Conservation (phyloP, 2,329 filamentous ascomycete species). For the Colletotrichum tofieldiae region DNA sequence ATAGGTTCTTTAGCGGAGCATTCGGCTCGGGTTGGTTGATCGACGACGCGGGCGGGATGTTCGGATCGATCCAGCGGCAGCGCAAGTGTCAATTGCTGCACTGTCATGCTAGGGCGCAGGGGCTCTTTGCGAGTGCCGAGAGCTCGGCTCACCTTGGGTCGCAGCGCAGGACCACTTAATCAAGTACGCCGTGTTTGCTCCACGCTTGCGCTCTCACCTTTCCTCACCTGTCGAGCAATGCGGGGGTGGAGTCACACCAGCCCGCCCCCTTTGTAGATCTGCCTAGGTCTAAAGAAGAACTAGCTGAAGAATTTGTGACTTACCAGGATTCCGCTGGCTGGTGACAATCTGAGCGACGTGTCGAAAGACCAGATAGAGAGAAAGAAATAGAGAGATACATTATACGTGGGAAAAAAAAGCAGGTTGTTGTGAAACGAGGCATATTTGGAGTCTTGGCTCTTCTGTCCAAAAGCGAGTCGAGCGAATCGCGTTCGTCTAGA, state of each 20-base stretch:
- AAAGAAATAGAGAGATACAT: background rate
- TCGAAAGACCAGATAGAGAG: background rate
- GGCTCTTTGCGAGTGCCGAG: constrained; percentile 14
- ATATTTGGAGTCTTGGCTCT: background rate
- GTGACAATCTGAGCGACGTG: background rate
- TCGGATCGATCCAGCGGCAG: constrained; percentile 33
- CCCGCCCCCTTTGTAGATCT: background rate
- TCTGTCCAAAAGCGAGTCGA: background rate
- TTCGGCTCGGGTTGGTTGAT: constrained; percentile 22
- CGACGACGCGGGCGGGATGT: constrained; percentile 35
- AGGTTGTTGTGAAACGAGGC: background rate
- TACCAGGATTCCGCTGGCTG: background rate
- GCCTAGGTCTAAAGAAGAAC: background rate
- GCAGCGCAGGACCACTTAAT: background rate
- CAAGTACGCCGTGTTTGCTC: background rate
- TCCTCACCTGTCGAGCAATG: constrained; percentile 3
- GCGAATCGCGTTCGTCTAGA: constrained; percentile 4
- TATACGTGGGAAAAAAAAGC: background rate
- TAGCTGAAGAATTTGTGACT: background rate
- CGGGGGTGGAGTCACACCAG: background rate
- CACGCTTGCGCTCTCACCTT: background rate
- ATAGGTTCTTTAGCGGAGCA: constrained; percentile 28
- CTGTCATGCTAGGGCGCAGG: constrained; percentile 25
- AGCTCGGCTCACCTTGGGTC: constrained; percentile 4
- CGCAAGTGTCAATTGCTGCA: constrained; percentile 33